Base-by-base conservation (phyloP, 768 basidiomycete genomes). In the Hypsizygus marmoreus region DNA sequence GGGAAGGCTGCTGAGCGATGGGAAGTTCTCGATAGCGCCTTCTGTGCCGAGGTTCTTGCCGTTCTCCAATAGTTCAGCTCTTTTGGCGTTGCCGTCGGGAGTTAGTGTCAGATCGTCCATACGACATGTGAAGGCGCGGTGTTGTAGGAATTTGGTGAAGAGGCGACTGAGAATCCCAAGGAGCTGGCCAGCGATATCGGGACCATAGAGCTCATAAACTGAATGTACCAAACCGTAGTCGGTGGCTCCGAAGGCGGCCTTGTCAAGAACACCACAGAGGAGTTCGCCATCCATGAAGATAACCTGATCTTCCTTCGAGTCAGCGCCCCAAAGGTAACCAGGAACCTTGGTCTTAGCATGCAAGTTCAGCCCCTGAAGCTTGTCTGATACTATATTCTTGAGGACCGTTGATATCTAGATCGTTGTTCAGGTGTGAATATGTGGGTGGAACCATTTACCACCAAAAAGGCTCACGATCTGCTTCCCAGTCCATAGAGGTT, bases 21-120 rank as follows among this genome's bases (percentile, higher is more conserved):
- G 91, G 67, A 92, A 91, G 57, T 90, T 90, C 58, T 93, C 92
- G 55, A 93, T 86, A 20, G 95, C 93, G 8, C 89, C 91, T 50
- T 86, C 81, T 13, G 87, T 88, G 4, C 95, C 97, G 32, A 89
- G 79, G 47, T 81, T 79, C 46, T 77, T 72, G 11, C 84, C 89
- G 17, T 77, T 70, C 29, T 77, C 71, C 11, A 98, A 66, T 36
- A 97, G 75, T 29, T 83, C 74, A 36, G 74, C 69, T 52, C 97
- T 80, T 45, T 75, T 75, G 33, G 65, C 62, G 63, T 98, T 87
- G 16, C 92, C 95, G 44, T 84, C 80, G 0, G 82, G 77, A 6
- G 94, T 97, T 38, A 99, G 74, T 40, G 88, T 84, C 32, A 99
- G 76, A 74, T 99, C 97, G 67, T 99, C 97, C 91, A 98, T 97